Conservation (phyloP, 192 early-diverging fungal species). For the Coemansia sp. region DNA sequence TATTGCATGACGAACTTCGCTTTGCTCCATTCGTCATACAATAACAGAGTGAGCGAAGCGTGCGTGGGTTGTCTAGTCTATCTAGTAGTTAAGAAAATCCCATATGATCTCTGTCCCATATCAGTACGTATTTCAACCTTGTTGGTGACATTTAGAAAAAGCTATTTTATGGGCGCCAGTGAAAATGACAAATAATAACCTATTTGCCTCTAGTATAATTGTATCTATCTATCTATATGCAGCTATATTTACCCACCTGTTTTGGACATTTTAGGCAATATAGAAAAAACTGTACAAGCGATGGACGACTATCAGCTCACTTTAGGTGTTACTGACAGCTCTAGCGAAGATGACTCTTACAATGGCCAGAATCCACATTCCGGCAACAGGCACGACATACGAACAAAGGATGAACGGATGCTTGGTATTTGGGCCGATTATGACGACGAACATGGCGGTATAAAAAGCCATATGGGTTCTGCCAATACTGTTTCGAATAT, state of each 20-base stretch:
- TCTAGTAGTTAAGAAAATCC: too few relatives aligned
- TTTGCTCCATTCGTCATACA: too few relatives aligned
- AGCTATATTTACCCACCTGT: neutral
- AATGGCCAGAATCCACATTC: neutral
- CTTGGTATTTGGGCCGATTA: constrained; percentile 44
- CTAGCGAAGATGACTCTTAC: constrained; percentile 25
- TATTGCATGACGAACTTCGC: too few relatives aligned
- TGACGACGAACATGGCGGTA: constrained; percentile 3
- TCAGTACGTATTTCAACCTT: neutral
- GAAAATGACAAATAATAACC: too few relatives aligned
- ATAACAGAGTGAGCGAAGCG: too few relatives aligned
- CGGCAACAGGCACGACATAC: neutral
- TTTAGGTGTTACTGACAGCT: constrained; percentile 34
- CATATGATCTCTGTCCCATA: neutral
- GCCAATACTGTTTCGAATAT: neutral
- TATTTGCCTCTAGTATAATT: too few relatives aligned
- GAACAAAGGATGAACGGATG: constrained; percentile 37
- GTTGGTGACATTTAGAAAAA: too few relatives aligned
- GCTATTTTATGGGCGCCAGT: too few relatives aligned
- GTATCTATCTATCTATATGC: neutral
- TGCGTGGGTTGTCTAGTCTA: too few relatives aligned
- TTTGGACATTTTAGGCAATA: too few relatives aligned
- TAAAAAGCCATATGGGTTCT: neutral
- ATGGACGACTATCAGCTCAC: constrained; percentile 19
- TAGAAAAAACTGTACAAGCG: neutral